Evolutionary conservation across 2,329 filamentous ascomycete genomes (phyloP).

Genomic region (Fusarium setosum): DNA sequence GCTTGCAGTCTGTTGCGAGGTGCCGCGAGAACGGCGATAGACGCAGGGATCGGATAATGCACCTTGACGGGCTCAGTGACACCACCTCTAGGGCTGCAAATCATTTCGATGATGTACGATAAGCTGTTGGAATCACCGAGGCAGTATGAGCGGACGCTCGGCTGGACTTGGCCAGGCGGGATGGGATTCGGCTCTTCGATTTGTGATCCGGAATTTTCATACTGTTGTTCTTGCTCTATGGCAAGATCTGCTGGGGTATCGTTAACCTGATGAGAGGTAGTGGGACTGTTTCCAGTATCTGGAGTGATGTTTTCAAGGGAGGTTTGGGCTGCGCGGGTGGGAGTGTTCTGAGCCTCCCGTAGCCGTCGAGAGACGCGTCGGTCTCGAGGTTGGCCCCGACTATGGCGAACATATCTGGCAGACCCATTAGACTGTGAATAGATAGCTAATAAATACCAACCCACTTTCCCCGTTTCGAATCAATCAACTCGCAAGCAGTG

Average conservation of each 20-base stretch:
- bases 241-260: accelerated
- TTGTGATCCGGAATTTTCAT: accelerated
- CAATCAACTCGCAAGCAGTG: too few relatives aligned
- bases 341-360: neutral
- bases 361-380: constrained; percentile 6
- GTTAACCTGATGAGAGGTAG: neutral
- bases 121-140: constrained; percentile 30
- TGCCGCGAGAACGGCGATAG: constrained; percentile 19
- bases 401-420: neutral
- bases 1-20: constrained; percentile 3
- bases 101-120: constrained; percentile 37
- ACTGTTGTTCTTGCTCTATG: accelerated
- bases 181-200: neutral
- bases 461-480: neutral
- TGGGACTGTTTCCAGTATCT: neutral
- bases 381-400: neutral
- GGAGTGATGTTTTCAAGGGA: neutral
- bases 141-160: constrained; percentile 8
- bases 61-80: constrained; percentile 34
- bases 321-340: neutral
- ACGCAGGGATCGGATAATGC: constrained; percentile 33
- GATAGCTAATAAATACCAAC: neutral
- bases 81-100: constrained; percentile 22
- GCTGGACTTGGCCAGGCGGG: neutral
- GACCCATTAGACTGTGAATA: neutral